Evolutionary conservation across 148 eudicot genomes (phyloP).

Genomic region (Rhododendron griersonianum): DNA sequence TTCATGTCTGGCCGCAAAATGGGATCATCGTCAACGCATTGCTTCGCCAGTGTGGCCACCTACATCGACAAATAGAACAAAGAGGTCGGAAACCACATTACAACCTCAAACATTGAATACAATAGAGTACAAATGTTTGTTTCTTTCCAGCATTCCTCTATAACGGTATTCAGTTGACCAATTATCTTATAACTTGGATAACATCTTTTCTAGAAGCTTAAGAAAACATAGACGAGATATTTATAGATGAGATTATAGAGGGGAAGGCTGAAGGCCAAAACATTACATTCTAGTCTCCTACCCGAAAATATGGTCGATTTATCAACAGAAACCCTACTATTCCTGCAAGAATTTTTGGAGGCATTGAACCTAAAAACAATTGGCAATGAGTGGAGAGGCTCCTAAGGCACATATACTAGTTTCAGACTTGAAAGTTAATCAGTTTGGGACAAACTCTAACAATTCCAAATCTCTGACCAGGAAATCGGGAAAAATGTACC

Average conservation of each 20-base stretch:
- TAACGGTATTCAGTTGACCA: neutral
- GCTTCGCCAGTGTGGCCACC: conserved; percentile 88
- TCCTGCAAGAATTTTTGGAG: neutral
- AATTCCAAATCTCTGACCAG: neutral
- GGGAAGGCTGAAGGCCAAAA: neutral
- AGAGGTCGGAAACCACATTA: neutral
- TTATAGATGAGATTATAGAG: neutral
- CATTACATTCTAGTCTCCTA: neutral
- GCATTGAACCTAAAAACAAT: neutral
- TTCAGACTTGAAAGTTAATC: neutral
- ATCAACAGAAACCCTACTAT: neutral
- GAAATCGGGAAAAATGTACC: conserved; percentile 29
- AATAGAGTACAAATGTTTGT: neutral
- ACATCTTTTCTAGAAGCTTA: neutral
- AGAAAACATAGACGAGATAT: neutral
- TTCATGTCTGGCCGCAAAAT: conserved; percentile 93
- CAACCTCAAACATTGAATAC: neutral
- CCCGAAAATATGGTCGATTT: neutral
- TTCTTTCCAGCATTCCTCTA: neutral
- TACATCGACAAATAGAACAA: conserved; percentile 10
- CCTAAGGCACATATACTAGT: neutral
- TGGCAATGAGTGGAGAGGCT: neutral
- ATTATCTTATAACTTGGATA: neutral
- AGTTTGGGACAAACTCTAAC: neutral
- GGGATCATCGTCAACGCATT: conserved; percentile 91